Evolutionary conservation across 2,329 filamentous ascomycete species (phyloP), one percentile per base, ranked within the genome.

Genomic region (Exophiala dermatitidis): DNA sequence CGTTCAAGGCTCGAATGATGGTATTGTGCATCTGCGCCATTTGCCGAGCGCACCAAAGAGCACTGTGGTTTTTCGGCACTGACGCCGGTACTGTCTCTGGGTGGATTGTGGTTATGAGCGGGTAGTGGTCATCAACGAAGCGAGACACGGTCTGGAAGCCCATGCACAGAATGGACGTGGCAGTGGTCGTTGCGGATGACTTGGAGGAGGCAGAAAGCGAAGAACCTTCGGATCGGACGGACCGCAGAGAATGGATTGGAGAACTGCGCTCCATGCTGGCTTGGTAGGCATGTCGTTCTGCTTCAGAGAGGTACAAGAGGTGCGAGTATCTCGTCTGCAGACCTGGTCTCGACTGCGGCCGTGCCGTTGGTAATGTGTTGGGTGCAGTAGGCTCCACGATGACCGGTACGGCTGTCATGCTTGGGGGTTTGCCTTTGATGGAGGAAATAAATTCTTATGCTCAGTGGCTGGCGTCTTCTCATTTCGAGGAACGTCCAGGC

Each of bases 211-310:
- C 50, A n/a, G 46, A 52, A 29, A 33, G 81, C 81, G 33, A 79
- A 79, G 30, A 76, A 79, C 61, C 84, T 83, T 7, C 90, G 90
- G 0, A 93, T 86, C 61, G 90, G 97, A 2, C 82, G 90, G 44
- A 91, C 87, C 66, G 46, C 28, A 57, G 36, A n/a, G 54, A 57
- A 5, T 1, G 93, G 96, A 67, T 89, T 88, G 62, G 75, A 71
- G 10, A 87, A 71, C 10, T 86, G 28, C 46, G 36, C 44, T 53
- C 45, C 48, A 59, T 54, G 26, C 38, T 48, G 32, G 48, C 41
- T 41, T 32, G 44, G 32, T 55, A 58, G 32, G 50, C 42, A 28
- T 55, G 46, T 47, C 58, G 56, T 34, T 58, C 48, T 30, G 56
- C 29, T 26, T 51, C 54, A n/a, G 53, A 54, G 26, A 60, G 36